These are phyloP conservation scores for Chrysanthemum seticuspe DNA, from an alignment of 129 eudicot genomes.

Conservation along the genomic window DNA sequence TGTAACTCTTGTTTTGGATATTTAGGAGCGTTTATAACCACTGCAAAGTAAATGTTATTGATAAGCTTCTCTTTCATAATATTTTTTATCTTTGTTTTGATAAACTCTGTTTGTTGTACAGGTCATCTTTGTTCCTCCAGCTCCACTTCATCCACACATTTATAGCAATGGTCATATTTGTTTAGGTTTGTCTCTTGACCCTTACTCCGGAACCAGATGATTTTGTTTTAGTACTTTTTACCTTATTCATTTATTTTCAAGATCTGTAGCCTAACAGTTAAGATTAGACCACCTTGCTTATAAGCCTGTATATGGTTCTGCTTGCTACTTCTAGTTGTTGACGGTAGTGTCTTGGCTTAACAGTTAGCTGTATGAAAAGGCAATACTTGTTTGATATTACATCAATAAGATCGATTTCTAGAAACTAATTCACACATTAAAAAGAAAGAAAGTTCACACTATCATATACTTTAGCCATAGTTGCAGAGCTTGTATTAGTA, in stretches of 20 bases:
- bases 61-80: not conserved
- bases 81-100: slow-evolving; percentile 12
- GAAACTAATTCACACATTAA: too few species aligned
- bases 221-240: not conserved
- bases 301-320: not conserved
- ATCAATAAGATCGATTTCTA: too few species aligned
- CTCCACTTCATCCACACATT: slow-evolving; percentile 85
- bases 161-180: slow-evolving; percentile 94
- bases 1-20: not conserved
- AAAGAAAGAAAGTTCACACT: too few species aligned
- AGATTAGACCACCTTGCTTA: not conserved
- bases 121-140: slow-evolving; percentile 77
- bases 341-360: too few species aligned
- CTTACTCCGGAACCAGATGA: not conserved
- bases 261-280: slow-evolving; percentile 6
- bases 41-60: not conserved
- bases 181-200: slow-evolving; percentile 53
- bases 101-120: slow-evolving; percentile 34
- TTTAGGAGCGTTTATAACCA: slow-evolving; percentile 6
- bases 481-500: too few species aligned
- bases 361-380: too few species aligned
- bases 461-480: too few species aligned
- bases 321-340: not conserved
- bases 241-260: not conserved
- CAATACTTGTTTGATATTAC: too few species aligned